Percentiles rank a stretch among this genome's conserved stretches.
Conservation (phyloP, 768 basidiomycete species). For the Pseudohyphozyma bogoriensis region DNA sequence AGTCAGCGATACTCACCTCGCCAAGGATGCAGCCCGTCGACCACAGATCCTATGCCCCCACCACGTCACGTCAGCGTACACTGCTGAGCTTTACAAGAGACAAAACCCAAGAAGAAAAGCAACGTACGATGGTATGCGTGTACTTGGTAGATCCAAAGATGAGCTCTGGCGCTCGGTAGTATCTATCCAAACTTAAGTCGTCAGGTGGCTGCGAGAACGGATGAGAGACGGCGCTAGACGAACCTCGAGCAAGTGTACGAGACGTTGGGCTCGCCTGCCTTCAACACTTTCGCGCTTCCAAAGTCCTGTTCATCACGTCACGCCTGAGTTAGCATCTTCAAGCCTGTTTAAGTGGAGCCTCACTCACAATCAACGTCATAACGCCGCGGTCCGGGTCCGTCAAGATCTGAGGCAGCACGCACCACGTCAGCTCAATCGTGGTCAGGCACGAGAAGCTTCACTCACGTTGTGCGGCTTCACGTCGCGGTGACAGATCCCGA, state of each 20-base stretch:
- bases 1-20: too few species aligned
- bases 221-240: too few species aligned
- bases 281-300: slow-evolving; percentile 95
- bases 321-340: not conserved
- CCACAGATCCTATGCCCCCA: slow-evolving; percentile 68
- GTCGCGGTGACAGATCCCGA: slow-evolving; percentile 66
- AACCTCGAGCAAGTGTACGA: slow-evolving; percentile 92
- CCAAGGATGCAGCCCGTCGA: slow-evolving; percentile 99
- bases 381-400: not conserved
- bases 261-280: slow-evolving; percentile 94
- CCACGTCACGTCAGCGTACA: not conserved
- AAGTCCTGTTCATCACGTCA: slow-evolving; percentile 72
- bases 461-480: slow-evolving; percentile 99
- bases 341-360: too few species aligned
- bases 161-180: slow-evolving; percentile 97
- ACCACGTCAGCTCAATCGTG: not conserved
- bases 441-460: not conserved
- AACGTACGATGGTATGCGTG: slow-evolving; percentile 84
- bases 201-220: too few species aligned
- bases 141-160: slow-evolving; percentile 99
- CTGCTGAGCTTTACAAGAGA: too few species aligned
- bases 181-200: slow-evolving; percentile 34
- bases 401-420: not conserved
- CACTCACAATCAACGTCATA: not conserved
- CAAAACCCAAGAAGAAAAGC: too few species aligned